Percentiles rank a stretch among this genome's conserved stretches.
Conservation (phyloP, 2,329 filamentous ascomycete genomes). For the Penicillium griseofulvum region DNA sequence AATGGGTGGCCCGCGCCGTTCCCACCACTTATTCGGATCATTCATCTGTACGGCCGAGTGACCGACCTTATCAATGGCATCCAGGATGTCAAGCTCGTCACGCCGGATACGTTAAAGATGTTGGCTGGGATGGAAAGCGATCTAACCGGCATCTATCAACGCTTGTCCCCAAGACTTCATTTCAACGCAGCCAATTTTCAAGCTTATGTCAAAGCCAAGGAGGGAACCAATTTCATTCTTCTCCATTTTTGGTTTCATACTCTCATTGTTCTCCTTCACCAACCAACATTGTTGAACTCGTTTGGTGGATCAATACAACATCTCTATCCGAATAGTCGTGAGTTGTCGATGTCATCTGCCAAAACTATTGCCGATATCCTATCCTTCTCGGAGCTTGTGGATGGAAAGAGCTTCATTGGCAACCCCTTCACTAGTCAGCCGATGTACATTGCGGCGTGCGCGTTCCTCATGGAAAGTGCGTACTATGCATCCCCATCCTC, state of each 20-base stretch:
- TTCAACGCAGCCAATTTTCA: conserved; percentile 87
- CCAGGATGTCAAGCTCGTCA: conserved; percentile 69
- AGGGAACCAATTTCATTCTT: conserved; percentile 83
- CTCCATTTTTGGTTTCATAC: conserved; percentile 89
- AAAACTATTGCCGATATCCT: conserved; percentile 90
- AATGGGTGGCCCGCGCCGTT: conserved; percentile 75
- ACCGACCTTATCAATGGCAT: conserved; percentile 84
- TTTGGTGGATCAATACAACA: conserved; percentile 69
- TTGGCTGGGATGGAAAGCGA: conserved; percentile 77
- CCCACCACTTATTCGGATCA: conserved; percentile 75
- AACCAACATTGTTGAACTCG: conserved; percentile 76
- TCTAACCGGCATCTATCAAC: conserved; percentile 71
- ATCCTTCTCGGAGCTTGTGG: conserved; percentile 79
- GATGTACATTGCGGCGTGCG: conserved; percentile 87
- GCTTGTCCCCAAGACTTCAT: conserved; percentile 69
- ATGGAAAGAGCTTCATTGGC: conserved; percentile 79
- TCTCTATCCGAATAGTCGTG: conserved; percentile 74
- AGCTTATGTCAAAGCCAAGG: conserved; percentile 73
- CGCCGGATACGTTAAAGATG: conserved; percentile 67
- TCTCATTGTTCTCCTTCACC: conserved; percentile 78
- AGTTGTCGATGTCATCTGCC: conserved; percentile 80
- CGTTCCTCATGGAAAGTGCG: conserved; percentile 79
- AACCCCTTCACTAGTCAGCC: conserved; percentile 89
- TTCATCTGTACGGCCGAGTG: conserved; percentile 80
- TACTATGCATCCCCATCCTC: conserved; percentile 67